Conservation (phyloP, 2,329 filamentous ascomycete genomes). For the Neodidymelliopsis sp. region DNA sequence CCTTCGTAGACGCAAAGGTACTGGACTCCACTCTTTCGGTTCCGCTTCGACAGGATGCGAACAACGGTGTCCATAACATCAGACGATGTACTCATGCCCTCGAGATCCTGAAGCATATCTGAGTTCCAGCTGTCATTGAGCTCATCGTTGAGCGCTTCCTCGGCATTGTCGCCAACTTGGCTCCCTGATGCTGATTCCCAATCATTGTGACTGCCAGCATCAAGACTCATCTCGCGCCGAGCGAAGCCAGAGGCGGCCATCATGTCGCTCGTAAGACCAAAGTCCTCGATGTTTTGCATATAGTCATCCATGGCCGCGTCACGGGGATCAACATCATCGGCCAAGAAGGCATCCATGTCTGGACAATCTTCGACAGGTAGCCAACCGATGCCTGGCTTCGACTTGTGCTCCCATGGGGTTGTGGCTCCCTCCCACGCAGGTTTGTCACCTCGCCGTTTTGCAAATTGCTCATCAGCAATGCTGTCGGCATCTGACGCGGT, state of each 20-base stretch:
- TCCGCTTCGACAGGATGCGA: constrained; percentile 56
- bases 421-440: constrained; percentile 41
- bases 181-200: constrained; percentile 34
- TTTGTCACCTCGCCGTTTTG: constrained; percentile 35
- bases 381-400: constrained; percentile 49
- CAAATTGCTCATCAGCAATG: constrained; percentile 32
- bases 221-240: constrained; percentile 45
- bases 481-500: constrained; percentile 33
- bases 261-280: constrained; percentile 47
- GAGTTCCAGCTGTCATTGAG: constrained; percentile 52
- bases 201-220: constrained; percentile 42
- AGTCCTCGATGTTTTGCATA: constrained; percentile 69
- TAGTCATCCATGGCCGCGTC: constrained; percentile 69
- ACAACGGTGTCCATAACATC: constrained; percentile 53
- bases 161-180: constrained; percentile 17
- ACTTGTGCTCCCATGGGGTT: constrained; percentile 43
- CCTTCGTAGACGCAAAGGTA: constrained; percentile 61
- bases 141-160: constrained; percentile 20
- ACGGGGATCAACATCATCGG: constrained; percentile 27
- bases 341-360: constrained; percentile 31
- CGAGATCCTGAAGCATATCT: constrained; percentile 56
- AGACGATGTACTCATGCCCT: constrained; percentile 60
- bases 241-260: constrained; percentile 35
- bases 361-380: constrained; percentile 32
- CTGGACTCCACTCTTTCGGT: constrained; percentile 55